These are phyloP conservation scores for Barbarea vulgaris DNA, from an alignment of 345 rosid genomes.

Conservation along the genomic window DNA sequence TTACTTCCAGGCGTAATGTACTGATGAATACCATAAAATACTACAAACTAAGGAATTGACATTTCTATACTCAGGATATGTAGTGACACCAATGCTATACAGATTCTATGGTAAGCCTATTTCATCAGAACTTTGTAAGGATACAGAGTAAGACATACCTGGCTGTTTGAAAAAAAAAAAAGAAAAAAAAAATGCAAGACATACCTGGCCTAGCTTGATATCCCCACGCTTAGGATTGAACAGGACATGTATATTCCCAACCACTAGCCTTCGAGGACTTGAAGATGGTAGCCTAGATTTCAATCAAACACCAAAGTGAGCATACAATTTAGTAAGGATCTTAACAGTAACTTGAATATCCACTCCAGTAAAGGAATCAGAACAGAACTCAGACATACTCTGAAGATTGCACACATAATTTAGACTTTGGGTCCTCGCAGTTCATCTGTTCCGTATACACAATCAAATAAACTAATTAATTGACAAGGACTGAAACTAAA, in stretches of 20 bases:
- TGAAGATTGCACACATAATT: slow-evolving; percentile 32
- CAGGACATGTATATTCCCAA: slow-evolving; percentile 79
- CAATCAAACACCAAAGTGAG: background rate
- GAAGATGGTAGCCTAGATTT: slow-evolving; percentile 42
- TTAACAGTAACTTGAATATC: background rate
- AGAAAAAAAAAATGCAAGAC: too few species aligned
- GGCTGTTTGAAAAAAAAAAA: too few species aligned
- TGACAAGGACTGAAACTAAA: background rate
- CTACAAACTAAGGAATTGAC: background rate
- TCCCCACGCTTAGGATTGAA: slow-evolving; percentile 91
- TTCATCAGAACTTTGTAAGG: background rate
- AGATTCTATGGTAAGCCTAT: slow-evolving; percentile 9
- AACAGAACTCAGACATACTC: slow-evolving; percentile 42
- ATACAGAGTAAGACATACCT: slow-evolving; percentile 51
- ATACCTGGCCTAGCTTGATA: slow-evolving; percentile 87
- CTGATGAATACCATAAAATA: slow-evolving; percentile 11
- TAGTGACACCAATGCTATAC: background rate
- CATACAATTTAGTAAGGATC: slow-evolving; percentile 1
- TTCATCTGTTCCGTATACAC: slow-evolving; percentile 47
- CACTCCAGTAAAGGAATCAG: slow-evolving; percentile 1
- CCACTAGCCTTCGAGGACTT: slow-evolving; percentile 55
- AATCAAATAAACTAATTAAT: slow-evolving; percentile 6
- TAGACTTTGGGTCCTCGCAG: slow-evolving; percentile 37
- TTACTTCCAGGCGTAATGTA: slow-evolving; percentile 5
- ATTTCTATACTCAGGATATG: background rate